phyloP scores from a whole-genome alignment of 305 asterid species.

The Fraxinus ornus region DNA sequence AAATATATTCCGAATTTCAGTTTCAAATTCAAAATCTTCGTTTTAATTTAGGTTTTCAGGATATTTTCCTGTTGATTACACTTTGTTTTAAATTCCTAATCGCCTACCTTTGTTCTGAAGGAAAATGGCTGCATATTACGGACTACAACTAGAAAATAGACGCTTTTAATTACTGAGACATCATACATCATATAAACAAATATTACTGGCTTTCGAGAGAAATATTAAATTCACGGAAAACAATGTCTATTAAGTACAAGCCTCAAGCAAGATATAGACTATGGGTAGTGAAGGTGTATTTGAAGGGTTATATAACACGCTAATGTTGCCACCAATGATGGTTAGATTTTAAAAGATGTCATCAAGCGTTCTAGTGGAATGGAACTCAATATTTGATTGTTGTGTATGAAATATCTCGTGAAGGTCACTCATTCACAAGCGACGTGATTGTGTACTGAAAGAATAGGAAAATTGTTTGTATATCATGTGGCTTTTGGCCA shows the following conservation, averaged over 20 bases:
- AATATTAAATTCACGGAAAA: neutral
- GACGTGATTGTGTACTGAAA: neutral
- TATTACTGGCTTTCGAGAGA: neutral
- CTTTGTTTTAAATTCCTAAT: neutral
- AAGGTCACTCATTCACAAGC: neutral
- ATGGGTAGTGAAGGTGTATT: neutral
- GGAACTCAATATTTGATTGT: neutral
- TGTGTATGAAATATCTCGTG: neutral
- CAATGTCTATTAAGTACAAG: neutral
- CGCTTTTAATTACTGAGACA: neutral
- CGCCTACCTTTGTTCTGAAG: neutral
- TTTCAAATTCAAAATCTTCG: neutral
- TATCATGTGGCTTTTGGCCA: neutral
- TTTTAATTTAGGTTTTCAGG: neutral
- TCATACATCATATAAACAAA: neutral
- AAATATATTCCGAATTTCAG: neutral
- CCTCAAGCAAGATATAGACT: neutral
- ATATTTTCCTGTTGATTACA: neutral
- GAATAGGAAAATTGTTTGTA: neutral
- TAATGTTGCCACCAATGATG: neutral
- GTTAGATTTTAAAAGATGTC: neutral
- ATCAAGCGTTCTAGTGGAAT: neutral
- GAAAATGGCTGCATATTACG: neutral
- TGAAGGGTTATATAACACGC: neutral
- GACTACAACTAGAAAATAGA: neutral